These are phyloP conservation scores for Sclerotiophoma versabilis DNA, from an alignment of 2,329 filamentous ascomycete genomes.

Conservation along the genomic window DNA sequence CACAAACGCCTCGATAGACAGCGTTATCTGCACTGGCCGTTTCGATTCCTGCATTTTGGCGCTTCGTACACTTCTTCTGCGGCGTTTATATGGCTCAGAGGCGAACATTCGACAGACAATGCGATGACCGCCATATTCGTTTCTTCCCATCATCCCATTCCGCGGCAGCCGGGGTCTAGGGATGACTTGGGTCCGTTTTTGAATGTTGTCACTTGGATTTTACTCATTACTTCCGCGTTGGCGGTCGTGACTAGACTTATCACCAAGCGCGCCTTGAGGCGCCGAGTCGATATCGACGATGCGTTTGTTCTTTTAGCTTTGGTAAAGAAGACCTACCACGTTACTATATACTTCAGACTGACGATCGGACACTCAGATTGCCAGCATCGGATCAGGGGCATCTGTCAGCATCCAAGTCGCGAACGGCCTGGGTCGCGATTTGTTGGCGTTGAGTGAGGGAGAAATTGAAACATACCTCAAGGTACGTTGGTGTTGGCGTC, in stretches of 20 bases:
- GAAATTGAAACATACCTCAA: conserved; percentile 41
- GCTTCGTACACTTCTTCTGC: background rate
- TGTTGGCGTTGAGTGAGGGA: conserved; percentile 22
- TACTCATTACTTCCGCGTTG: conserved; percentile 43
- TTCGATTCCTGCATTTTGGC: conserved; percentile 10
- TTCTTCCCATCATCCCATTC: conserved; percentile 32
- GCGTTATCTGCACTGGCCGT: conserved; percentile 17
- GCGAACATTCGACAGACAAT: conserved; percentile 26
- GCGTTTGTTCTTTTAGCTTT: conserved; percentile 45
- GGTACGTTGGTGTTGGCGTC: conserved; percentile 22
- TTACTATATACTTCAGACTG: conserved; percentile 10
- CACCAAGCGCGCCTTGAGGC: conserved; percentile 43
- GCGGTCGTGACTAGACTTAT: conserved; percentile 44
- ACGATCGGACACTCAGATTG: conserved; percentile 24
- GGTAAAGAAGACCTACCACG: conserved; percentile 26
- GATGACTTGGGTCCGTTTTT: conserved; percentile 43
- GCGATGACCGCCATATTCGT: conserved; percentile 38
- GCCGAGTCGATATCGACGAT: conserved; percentile 44
- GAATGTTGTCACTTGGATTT: conserved; percentile 46
- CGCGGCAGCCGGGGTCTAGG: conserved; percentile 39
- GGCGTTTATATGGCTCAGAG: conserved; percentile 3
- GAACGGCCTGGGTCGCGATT: conserved; percentile 41
- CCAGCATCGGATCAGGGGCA: conserved; percentile 44
- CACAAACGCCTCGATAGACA: conserved; percentile 16
- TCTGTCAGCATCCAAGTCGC: conserved; percentile 41